Base-by-base conservation (phyloP, 2,329 filamentous ascomycete genomes). In the Thielaviopsis cerberus region DNA sequence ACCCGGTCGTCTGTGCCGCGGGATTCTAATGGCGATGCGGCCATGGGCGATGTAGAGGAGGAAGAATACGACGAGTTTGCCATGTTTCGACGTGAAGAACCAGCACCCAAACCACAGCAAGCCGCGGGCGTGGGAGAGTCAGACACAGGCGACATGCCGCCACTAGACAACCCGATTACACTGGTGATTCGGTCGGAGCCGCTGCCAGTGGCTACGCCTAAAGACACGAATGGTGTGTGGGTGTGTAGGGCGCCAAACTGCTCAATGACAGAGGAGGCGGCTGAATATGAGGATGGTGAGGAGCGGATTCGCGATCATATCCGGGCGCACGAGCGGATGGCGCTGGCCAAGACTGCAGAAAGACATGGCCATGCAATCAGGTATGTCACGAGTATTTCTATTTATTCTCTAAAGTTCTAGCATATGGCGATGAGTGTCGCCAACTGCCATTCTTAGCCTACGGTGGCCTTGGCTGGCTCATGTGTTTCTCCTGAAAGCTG, bases 241-340 rank as follows among this genome's bases (percentile, higher is more conserved):
- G 72, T 71, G 1, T 88, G 85, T 64, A 76, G 76, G 4, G 74
- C 83, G 61, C 77, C 80, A 72, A 81, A 76, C 24, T 88, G 85
- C 64, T 70, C 70, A 41, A 81, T 81, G 63, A 74, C 82, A 48
- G 79, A 87, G 11, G 81, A 82, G 61, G 76, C 75, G 1, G 80
- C 79, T n/a, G 76, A 80, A 51, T 73, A 77, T 50, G 69, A 75
- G 2, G 72, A 75, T 0, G 78, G 78, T 24, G 75, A 79, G 60
- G 69, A 73, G 4, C 69, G 78, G 10, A 83, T 88, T 52, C 73
- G 24, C 22, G 71, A 76, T 53, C 85, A 88, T 65, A 76, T 82
- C 34, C 15, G n/a, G 15, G 34, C 34, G 4, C 34, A 41, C n/a
- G 34, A 41, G 34, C 15, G 34, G n/a, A 41, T 41, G 34, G 34